phyloP scores from a whole-genome alignment of 805 yeast species.

The Naumovozyma castellii region DNA sequence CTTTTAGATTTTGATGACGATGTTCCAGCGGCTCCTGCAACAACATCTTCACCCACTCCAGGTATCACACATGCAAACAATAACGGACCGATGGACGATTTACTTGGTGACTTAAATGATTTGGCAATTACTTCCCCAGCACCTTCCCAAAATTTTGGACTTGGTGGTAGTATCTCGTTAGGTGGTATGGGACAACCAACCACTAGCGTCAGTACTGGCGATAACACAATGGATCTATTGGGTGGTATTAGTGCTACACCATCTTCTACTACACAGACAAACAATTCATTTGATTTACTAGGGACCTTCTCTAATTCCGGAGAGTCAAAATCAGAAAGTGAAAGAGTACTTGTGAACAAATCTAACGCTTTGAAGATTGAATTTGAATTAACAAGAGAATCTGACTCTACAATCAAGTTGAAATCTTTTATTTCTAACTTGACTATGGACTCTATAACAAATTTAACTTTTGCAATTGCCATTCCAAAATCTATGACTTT shows the following conservation, averaged over 20 bases:
- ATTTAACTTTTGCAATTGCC: slow-evolving; percentile 55
- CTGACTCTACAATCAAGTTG: slow-evolving; percentile 35
- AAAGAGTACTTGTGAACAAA: slow-evolving; percentile 32
- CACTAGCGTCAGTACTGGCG: neutral
- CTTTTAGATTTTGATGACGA: slow-evolving; percentile 73
- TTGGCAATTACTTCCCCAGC: slow-evolving; percentile 43
- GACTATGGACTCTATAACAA: slow-evolving; percentile 35
- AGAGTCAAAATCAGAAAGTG: no score
- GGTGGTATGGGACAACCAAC: slow-evolving; percentile 21
- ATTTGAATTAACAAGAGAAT: slow-evolving; percentile 32
- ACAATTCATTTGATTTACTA: slow-evolving; percentile 9
- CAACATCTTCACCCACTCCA: slow-evolving; percentile 13
- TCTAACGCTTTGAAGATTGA: slow-evolving; percentile 43
- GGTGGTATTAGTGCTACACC: neutral
- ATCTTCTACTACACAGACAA: neutral
- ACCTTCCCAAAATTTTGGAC: slow-evolving; percentile 9
- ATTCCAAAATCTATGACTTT: slow-evolving; percentile 57
- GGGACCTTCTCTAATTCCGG: slow-evolving; percentile 7
- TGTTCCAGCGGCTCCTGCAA: slow-evolving; percentile 11
- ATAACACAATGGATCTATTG: neutral
- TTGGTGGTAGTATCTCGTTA: slow-evolving; percentile 32
- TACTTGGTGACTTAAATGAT: slow-evolving; percentile 61
- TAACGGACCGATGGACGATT: slow-evolving; percentile 46
- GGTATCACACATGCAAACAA: slow-evolving; percentile 8
- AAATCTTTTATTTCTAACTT: slow-evolving; percentile 45